Base-by-base conservation (phyloP, 345 rosid genomes). In the Hibiscus syriacus region DNA sequence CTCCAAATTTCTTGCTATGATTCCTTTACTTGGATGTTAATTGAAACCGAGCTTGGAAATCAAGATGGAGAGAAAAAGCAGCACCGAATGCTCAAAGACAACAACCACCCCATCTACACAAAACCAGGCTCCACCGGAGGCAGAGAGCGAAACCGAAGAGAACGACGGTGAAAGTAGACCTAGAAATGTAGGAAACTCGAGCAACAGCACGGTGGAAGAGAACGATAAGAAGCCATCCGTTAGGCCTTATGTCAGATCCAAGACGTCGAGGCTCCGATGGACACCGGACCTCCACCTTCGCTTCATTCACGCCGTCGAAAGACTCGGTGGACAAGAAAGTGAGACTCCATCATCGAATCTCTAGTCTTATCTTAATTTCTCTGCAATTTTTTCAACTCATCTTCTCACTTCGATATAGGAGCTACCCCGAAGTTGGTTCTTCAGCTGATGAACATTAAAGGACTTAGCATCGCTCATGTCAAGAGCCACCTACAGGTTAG, bases 401-500 rank as follows among this genome's bases (percentile, higher is more conserved):
- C 30, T 55, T 8, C 20, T 14, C 8, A 27, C 10, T 55, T 52
- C 11, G 46, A 16, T 67, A 66, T 45, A 91, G 97, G 86, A 78
- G 97, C 96, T 68, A 91, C 97, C 11, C 97, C 97, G 7, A 91
- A 91, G 70, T 67, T 91, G 77, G 97, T 91, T 70, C 85, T 88
- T 74, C 88, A 87, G 69, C 67, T 80, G 74, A 91, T 91, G 97
- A 87, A 85, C 69, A 83, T 87, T 64, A 91, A 88, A 84, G 97
- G 92, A 23, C 96, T 91, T 55, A 84, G 82, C 74, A 91, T 91
- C 72, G 92, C 95, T 74, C 92, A 91, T 80, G 96, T 91, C 65
- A 91, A 91, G 82, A 88, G 96, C 79, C 97, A 91, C 74, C 82
- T 91, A 52, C 97, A 90, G 92, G 97, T 90, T 43, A n/a, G 11